Evolutionary conservation across 2,329 filamentous ascomycete genomes (phyloP), one percentile per base, ranked within the genome.

Genomic region (Paracoccidioides lutzii): DNA sequence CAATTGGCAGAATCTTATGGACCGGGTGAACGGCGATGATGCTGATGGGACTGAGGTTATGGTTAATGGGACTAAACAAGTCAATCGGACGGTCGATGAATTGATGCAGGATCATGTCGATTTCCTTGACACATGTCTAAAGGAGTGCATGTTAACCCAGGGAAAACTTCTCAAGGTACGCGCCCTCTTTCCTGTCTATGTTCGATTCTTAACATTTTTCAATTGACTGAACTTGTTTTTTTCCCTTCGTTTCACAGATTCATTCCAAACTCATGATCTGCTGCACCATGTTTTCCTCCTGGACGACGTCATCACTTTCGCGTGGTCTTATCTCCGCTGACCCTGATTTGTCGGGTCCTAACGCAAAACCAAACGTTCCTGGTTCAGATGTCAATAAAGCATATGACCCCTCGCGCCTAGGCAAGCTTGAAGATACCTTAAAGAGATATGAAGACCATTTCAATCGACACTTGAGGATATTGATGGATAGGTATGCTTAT

Each of bases 41-140:
- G 74, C 73, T 6, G 63, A 71, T 58, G 64, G 66, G 6, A 68
- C 64, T 43, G 70, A 67, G 63, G 65, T 69, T 53, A 65, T 66
- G 5, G 66, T 65, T 55, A 73, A 66, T 59, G 71, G 67, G 33
- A 69, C 66, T 38, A 73, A 69, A 54, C 73, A 79, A 56, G 77
- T 78, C n/a, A 83, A 81, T 63, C 71, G 90, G 41, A 98, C 93
- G 0, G 93, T 98, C 0, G 93, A 98, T 66, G 90, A 97, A 73
- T 74, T 98, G 66, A 98, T 98, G 93, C 89, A 97, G 73, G 90
- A 97, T 66, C 93, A 98, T 72, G 90, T 98, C 58, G 93, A 97
- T 72, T 98, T 98, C 69, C 75, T 98, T 50, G 93, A 96, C 64
- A 97, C 93, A 3, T 98, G 93, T 69, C 77, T 98, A 65, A 98